Base-by-base conservation (phyloP, 345 rosid species). In the Boechera stricta region DNA sequence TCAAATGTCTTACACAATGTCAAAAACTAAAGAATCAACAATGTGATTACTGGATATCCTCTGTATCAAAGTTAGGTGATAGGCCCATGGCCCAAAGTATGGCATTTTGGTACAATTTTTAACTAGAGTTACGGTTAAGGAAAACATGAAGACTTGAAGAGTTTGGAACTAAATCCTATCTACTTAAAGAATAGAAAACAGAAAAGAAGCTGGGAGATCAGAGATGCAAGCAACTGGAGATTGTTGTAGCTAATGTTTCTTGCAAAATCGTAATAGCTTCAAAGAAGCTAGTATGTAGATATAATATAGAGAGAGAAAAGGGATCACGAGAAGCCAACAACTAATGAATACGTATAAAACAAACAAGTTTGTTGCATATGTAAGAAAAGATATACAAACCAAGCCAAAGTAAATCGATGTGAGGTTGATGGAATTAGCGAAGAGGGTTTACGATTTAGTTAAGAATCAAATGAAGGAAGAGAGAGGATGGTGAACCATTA, bases 401-500 rank as follows among this genome's bases (percentile, higher is more conserved):
- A 77, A 64, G 54, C 68, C 55, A 65, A 49, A 49, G 62, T 65
- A 52, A 16, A 39, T 26, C 4, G 18, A 74, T 65, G 29, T 10
- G 35, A 21, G 18, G 47, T 31, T 32, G 61, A 11, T 24, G 57
- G 21, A 52, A 41, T 60, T 67, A 67, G 58, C 16, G 21, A 73
- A 52, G 62, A 16, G 48, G 29, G 28, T 57, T 72, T 51, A 24
- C 13, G 21, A 21, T 67, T 5, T 32, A 21, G 64, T 47, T 12
- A 47, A 62, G 58, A 49, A 57, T 65, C 72, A 72, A 72, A 66
- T 63, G 67, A 71, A 29, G 61, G 81, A 71, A 13, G 72, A 54
- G 61, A 77, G 38, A 77, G 94, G 84, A 57, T 58, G 84, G 67
- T 86, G 81, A 29, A 91, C 65, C 10, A 90, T 81, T 60, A 92